These are phyloP conservation scores for Piloderma croceum DNA, from an alignment of 768 basidiomycete species.

Conservation along the genomic window DNA sequence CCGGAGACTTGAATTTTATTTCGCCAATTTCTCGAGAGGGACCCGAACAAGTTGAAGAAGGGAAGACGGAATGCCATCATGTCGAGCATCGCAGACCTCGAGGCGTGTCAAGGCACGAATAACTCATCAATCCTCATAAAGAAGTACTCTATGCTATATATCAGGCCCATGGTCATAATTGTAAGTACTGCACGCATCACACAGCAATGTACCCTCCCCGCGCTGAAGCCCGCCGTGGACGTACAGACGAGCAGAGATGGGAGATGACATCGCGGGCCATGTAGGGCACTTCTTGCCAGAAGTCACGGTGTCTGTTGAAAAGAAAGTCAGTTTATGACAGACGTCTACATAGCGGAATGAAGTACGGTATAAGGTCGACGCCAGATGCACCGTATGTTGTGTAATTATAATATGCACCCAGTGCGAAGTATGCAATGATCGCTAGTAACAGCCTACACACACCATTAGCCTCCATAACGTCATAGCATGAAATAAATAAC, in stretches of 20 bases:
- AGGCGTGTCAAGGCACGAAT: background rate
- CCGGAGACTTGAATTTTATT: background rate
- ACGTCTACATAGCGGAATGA: slow-evolving; percentile 15
- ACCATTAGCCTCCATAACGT: slow-evolving; percentile 2
- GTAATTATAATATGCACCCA: slow-evolving; percentile 87
- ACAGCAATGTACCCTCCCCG: slow-evolving; percentile 77
- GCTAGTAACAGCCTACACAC: slow-evolving; percentile 52
- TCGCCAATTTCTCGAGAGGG: background rate
- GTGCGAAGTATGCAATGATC: slow-evolving; percentile 61
- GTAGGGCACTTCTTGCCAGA: slow-evolving; percentile 86
- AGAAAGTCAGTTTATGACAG: slow-evolving; percentile 3
- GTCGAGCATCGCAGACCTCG: background rate
- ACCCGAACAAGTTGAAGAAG: background rate
- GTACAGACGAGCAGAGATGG: slow-evolving; percentile 70
- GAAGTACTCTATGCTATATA: background rate
- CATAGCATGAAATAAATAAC: slow-evolving; percentile 20
- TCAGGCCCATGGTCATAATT: background rate
- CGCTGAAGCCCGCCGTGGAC: slow-evolving; percentile 56
- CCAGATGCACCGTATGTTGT: slow-evolving; percentile 82
- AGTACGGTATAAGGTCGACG: slow-evolving; percentile 78
- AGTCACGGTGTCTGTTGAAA: slow-evolving; percentile 68
- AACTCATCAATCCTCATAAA: background rate
- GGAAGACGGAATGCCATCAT: background rate
- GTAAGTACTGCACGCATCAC: slow-evolving; percentile 25
- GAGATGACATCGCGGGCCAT: slow-evolving; percentile 74